Conservation (phyloP, 371 early-diverging fungal genomes). For the Coemansia sp. region DNA sequence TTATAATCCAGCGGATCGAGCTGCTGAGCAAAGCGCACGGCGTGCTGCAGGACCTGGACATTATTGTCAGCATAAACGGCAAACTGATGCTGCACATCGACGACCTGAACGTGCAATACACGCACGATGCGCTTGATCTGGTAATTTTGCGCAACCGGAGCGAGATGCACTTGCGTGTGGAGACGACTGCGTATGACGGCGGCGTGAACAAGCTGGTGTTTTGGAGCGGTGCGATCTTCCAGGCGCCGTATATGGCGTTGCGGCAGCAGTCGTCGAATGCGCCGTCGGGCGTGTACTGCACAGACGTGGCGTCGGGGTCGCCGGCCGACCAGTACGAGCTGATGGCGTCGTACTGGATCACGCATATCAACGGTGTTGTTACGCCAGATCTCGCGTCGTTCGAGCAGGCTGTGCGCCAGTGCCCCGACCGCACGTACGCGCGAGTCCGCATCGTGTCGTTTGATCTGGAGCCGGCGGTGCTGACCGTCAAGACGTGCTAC, state of each 20-base stretch:
- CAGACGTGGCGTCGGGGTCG: constrained; percentile 62
- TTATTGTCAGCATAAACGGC: constrained; percentile 74
- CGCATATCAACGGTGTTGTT: constrained; percentile 55
- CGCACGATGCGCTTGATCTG: constrained; percentile 24
- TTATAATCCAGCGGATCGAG: constrained; percentile 63
- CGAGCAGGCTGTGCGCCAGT: constrained; percentile 16
- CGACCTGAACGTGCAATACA: constrained; percentile 33
- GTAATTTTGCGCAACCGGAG: constrained; percentile 60
- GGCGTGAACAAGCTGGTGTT: constrained; percentile 57
- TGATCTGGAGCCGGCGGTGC: constrained; percentile 75
- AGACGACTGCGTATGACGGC: constrained; percentile 29
- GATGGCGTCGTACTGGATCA: constrained; percentile 60
- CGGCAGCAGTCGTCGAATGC: constrained; percentile 70
- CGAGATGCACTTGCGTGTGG: constrained; percentile 56
- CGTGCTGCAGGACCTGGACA: constrained; percentile 74
- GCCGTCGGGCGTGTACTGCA: constrained; percentile 72
- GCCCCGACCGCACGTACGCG: constrained; percentile 59
- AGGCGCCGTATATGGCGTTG: constrained; percentile 76
- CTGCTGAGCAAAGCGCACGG: constrained; percentile 57
- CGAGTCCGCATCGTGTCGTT: constrained; percentile 81
- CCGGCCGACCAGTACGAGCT: constrained; percentile 83
- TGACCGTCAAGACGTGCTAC: constrained; percentile 74
- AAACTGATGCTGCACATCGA: constrained; percentile 56
- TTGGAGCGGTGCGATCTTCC: constrained; percentile 83
- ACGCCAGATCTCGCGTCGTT: constrained; percentile 55